Evolutionary conservation across 768 basidiomycete species (phyloP), one percentile per base, ranked within the genome.

Genomic region (Leccinum ochraceum): DNA sequence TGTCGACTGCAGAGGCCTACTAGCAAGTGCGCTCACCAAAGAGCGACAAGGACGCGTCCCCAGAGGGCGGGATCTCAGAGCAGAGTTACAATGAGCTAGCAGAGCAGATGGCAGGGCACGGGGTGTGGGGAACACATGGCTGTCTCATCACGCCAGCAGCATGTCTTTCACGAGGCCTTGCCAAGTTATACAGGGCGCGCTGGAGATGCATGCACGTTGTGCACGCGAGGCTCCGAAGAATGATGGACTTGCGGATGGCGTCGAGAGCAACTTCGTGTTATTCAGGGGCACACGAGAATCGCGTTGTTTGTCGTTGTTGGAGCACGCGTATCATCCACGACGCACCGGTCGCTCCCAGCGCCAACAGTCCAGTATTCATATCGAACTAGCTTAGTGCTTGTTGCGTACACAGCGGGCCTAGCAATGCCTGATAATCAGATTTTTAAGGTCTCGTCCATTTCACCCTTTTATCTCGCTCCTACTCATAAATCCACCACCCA

Each of bases 371-470:
- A 50, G 16, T 17, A 50, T 52, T 50, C 55, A 32, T 60, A 60
- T 44, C 39, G 46, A 42, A 48, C 58, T 51, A 55, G 28, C 30
- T 24, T 57, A 52, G 17, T 46, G 54, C 59, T 58, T 60, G 28
- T 52, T 59, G 55, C 67, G 56, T 57, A 56, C 60, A 56, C 50
- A 56, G n/a, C 32, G 20, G n/a, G n/a, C 17, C 60, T 30, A 20
- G 63, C 64, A 30, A 92, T 92, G 91, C 89, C 91, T 22, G 90
- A 92, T 66, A 82, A 83, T 54, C 90, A 92, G 73, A 94, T 94
- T 72, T 94, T 94, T 83, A 94, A 94, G 86, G 92, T 87, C 64
- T n/a, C 24, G 30, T 44, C 14, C 49, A 3, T 20, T 13, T 28
- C 9, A 24, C 37, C 51, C 53, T 11, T 0, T 39, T 39, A 8